Evolutionary conservation across 352 stramenopile species (phyloP).

Genomic region (Phytophthora podocarpi): DNA sequence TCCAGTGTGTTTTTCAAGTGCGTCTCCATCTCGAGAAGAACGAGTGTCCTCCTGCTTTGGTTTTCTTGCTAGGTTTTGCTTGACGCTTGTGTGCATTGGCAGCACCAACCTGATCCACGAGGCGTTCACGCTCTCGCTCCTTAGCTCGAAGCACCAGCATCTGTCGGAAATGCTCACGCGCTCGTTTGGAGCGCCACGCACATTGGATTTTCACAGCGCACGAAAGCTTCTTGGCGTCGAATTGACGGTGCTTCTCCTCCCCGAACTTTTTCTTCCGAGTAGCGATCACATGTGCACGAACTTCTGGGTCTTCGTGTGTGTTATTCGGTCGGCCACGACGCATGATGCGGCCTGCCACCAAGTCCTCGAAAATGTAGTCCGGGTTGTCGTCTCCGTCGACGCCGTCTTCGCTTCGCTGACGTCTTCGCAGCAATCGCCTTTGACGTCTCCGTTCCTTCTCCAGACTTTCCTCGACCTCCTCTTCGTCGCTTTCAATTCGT

Average conservation of each 20-base stretch:
- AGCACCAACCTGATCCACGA: conserved; percentile 30
- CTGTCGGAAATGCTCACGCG: conserved; percentile 57
- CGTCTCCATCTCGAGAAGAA: conserved; percentile 24
- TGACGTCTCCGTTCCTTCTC: conserved; percentile 28
- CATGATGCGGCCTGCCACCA: conserved; percentile 51
- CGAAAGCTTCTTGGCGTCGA: conserved; percentile 52
- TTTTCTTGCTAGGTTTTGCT: conserved; percentile 12
- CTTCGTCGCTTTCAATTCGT: conserved; percentile 39
- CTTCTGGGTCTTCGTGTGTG: conserved; percentile 25
- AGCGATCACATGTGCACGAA: conserved; percentile 44
- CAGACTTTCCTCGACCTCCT: conserved; percentile 32
- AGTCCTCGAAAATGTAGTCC: conserved; percentile 65
- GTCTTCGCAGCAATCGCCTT: conserved; percentile 15
- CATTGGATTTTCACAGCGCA: conserved; percentile 77
- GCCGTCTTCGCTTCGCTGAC: not conserved
- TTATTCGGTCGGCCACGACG: conserved; percentile 26
- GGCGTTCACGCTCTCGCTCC: conserved; percentile 62
- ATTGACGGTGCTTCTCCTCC: conserved; percentile 32
- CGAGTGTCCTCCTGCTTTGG: conserved; percentile 3
- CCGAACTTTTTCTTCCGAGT: conserved; percentile 47
- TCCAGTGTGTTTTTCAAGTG: conserved; percentile 21
- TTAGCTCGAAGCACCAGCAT: conserved; percentile 66
- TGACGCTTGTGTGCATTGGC: conserved; percentile 20
- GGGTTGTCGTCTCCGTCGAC: conserved; percentile 22
- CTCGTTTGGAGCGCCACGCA: conserved; percentile 73